Conservation (phyloP, 1,284 basidiomycete species). For the Afroboletus lepidellus region DNA sequence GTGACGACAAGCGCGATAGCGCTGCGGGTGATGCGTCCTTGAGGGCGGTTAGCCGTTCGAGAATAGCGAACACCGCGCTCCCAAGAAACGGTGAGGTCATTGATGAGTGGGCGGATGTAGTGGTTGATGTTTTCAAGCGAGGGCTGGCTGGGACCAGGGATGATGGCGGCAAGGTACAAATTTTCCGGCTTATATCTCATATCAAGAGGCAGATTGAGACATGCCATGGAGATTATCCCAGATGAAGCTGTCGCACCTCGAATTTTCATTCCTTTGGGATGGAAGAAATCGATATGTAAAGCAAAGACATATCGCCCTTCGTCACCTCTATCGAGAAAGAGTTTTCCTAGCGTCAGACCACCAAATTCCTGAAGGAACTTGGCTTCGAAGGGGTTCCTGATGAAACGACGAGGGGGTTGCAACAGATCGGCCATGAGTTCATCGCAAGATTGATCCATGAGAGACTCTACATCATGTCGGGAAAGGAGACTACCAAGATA, state of each 20-base stretch:
- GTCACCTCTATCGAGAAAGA: not conserved
- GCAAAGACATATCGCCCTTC: not conserved
- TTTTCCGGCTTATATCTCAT: not conserved
- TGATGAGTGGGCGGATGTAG: not conserved
- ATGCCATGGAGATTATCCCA: not conserved
- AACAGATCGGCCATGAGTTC: not conserved
- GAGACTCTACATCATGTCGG: not conserved
- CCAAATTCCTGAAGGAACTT: not conserved
- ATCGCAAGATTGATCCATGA: not conserved
- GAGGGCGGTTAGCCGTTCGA: not conserved
- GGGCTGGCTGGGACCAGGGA: not conserved
- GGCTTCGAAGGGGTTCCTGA: not conserved
- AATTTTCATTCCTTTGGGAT: not conserved
- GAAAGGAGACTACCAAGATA: not conserved
- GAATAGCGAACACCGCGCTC: slow-evolving; percentile 5
- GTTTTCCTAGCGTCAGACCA: not conserved
- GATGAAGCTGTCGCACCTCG: not conserved
- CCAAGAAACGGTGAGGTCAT: slow-evolving; percentile 1
- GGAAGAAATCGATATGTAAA: not conserved
- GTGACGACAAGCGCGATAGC: slow-evolving; percentile 1
- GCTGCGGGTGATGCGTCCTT: not conserved
- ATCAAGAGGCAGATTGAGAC: not conserved
- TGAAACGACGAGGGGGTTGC: not conserved
- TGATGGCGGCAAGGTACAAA: not conserved
- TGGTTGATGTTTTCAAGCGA: not conserved